Evolutionary conservation across 495 filamentous ascomycete species (phyloP).

Genomic region (Tetracladium marchalianum): DNA sequence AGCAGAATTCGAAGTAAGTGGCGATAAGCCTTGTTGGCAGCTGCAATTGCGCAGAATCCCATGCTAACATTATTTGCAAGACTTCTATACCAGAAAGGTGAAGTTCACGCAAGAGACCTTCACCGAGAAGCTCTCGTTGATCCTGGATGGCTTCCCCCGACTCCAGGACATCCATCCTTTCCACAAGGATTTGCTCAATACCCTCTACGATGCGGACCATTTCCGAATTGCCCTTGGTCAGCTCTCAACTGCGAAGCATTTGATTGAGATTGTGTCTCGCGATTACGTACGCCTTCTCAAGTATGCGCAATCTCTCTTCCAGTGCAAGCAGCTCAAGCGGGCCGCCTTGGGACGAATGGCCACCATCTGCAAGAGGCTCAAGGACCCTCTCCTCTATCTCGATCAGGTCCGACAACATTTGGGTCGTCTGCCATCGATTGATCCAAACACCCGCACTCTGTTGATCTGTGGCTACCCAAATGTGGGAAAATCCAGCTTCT

Average conservation of each 20-base stretch:
- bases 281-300: conserved; percentile 92
- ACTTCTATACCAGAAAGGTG: conserved; percentile 95
- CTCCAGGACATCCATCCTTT: conserved; percentile 95
- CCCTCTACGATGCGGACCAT: conserved; percentile 91
- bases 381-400: conserved; percentile 88
- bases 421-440: conserved; percentile 92
- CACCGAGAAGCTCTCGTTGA: conserved; percentile 79
- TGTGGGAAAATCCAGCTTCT: conserved; percentile 92
- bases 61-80: conserved; percentile 28
- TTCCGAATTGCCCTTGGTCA: conserved; percentile 95
- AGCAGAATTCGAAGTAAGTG: conserved; percentile 72
- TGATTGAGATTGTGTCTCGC: conserved; percentile 89
- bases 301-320: conserved; percentile 92
- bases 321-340: conserved; percentile 89
- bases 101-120: conserved; percentile 99
- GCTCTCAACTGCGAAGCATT: conserved; percentile 86
- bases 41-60: not conserved
- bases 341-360: conserved; percentile 91
- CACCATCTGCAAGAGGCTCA: conserved; percentile 85
- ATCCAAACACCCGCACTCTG: conserved; percentile 90
- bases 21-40: conserved; percentile 13
- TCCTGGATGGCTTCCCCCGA: conserved; percentile 89
- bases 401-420: conserved; percentile 98
- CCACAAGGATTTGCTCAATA: conserved; percentile 54
- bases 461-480: conserved; percentile 97